Conservation (phyloP, 2,329 filamentous ascomycete species). For the Arachnopeziza araneosa region DNA sequence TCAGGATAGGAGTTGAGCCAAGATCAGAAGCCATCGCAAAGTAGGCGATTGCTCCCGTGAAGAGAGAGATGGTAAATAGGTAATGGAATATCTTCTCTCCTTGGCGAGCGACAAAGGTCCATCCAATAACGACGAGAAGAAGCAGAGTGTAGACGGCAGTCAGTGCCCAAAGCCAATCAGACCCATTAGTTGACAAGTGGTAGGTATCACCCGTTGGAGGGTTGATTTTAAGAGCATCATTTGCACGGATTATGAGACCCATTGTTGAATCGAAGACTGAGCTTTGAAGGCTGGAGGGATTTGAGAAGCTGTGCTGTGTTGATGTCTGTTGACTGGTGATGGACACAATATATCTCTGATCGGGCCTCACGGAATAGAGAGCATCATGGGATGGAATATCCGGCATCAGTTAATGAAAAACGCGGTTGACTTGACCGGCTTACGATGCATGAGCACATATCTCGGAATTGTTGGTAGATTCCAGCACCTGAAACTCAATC, state of each 20-base stretch:
- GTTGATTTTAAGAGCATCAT: conserved; percentile 24
- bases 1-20: conserved; percentile 52
- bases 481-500: neutral
- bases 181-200: conserved; percentile 47
- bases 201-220: conserved; percentile 13
- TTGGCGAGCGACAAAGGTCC: conserved; percentile 44
- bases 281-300: neutral
- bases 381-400: conserved; percentile 5
- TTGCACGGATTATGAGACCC: conserved; percentile 11
- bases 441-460: neutral
- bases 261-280: neutral
- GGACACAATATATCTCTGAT: neutral
- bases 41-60: conserved; percentile 57
- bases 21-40: conserved; percentile 62
- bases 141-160: conserved; percentile 51
- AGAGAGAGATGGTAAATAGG: conserved; percentile 52
- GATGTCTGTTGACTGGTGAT: neutral
- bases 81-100: conserved; percentile 54
- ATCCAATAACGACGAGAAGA: conserved; percentile 46
- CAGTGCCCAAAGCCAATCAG: conserved; percentile 59
- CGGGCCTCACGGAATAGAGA: neutral
- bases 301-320: neutral
- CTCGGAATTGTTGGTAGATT: neutral
- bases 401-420: neutral
- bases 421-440: neutral